Evolutionary conservation across 495 filamentous ascomycete species (phyloP).

Genomic region (Letharia lupina): DNA sequence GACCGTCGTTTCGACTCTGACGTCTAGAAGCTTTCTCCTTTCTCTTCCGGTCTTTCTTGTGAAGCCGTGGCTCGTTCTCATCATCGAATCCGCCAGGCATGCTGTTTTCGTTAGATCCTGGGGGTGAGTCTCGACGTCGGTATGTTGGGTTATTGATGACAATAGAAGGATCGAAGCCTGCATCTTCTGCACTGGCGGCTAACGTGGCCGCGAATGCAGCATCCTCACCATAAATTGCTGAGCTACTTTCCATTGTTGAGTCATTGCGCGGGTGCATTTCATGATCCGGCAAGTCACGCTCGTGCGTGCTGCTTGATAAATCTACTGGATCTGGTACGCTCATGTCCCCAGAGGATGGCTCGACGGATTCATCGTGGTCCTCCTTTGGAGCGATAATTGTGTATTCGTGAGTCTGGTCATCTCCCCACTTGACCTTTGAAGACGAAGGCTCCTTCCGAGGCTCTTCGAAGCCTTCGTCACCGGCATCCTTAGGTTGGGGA

Average conservation of each 20-base stretch:
- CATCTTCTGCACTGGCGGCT: slow-evolving; percentile 58
- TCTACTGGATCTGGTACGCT: neutral
- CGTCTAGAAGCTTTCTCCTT: slow-evolving; percentile 13
- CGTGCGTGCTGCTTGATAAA: neutral
- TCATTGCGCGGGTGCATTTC: neutral
- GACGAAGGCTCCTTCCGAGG: slow-evolving; percentile 27
- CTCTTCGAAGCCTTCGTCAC: slow-evolving; percentile 23
- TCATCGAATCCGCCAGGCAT: slow-evolving; percentile 40
- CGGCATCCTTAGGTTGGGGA: slow-evolving; percentile 22
- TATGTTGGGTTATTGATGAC: slow-evolving; percentile 58
- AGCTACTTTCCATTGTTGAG: slow-evolving; percentile 14
- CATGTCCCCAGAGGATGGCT: neutral
- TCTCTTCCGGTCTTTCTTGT: slow-evolving; percentile 16
- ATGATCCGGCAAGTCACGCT: neutral
- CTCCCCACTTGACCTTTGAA: slow-evolving; percentile 54
- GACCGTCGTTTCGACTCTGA: slow-evolving; percentile 14
- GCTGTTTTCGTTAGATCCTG: slow-evolving; percentile 44
- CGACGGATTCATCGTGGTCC: slow-evolving; percentile 27
- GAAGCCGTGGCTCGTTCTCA: slow-evolving; percentile 17
- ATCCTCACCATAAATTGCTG: slow-evolving; percentile 43
- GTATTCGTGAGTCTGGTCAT: slow-evolving; percentile 53
- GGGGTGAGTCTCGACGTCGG: slow-evolving; percentile 55
- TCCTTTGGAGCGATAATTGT: slow-evolving; percentile 46
- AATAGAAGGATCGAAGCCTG: slow-evolving; percentile 64
- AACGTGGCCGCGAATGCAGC: slow-evolving; percentile 60